A percentile compares a stretch with the other conserved stretches of the same genome.
Evolutionary conservation across 192 early-diverging fungal genomes (phyloP).

Genomic region (Gigaspora rosea): DNA sequence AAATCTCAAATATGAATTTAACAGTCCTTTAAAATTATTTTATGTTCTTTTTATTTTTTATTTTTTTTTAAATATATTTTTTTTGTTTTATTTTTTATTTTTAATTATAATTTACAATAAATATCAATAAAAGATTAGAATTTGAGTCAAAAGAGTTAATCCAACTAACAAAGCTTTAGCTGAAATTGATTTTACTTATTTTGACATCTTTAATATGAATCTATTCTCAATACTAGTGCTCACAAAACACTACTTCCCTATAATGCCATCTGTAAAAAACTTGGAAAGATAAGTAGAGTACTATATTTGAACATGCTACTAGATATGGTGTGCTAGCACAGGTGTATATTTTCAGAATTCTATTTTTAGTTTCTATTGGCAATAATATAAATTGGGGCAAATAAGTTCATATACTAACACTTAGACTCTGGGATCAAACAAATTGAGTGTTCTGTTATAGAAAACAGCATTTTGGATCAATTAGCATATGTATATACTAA

Average conservation of each 20-base stretch:
- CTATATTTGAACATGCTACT: neutral
- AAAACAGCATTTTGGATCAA: slow-evolving; percentile 6
- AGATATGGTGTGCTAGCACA: slow-evolving; percentile 1
- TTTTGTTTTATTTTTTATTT: neutral
- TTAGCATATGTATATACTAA: neutral
- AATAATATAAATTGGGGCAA: slow-evolving; percentile 20
- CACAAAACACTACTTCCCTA: slow-evolving; percentile 9
- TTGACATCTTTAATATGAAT: too few species aligned
- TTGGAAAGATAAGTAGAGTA: neutral
- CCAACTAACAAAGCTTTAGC: neutral
- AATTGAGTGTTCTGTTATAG: neutral
- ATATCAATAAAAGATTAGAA: slow-evolving; percentile 19
- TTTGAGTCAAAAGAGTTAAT: slow-evolving; percentile 21
- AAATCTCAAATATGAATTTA: neutral
- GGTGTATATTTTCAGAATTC: neutral
- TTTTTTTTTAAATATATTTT: neutral
- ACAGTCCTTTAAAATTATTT: too few species aligned
- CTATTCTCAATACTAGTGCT: too few species aligned
- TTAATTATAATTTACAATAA: neutral
- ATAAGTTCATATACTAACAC: neutral
- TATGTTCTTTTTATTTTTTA: neutral
- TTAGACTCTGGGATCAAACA: neutral
- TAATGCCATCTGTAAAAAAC: neutral
- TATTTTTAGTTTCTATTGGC: slow-evolving; percentile 19
- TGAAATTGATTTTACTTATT: neutral